These are phyloP conservation scores for Posidonia australis DNA, from an alignment of 106 monocot genomes.

Conservation along the genomic window DNA sequence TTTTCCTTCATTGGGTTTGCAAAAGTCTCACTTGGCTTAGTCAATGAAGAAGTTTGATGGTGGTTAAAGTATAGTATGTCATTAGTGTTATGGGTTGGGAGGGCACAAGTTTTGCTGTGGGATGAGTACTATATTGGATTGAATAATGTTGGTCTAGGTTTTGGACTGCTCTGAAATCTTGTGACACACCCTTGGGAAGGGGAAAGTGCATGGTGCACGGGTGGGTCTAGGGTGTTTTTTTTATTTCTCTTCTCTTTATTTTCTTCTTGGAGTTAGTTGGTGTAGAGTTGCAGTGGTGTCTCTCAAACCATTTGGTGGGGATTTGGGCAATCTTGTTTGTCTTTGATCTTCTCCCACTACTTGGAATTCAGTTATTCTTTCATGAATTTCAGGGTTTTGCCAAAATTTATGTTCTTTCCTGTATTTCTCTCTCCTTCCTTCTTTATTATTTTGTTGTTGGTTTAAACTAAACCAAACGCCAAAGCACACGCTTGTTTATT, in stretches of 20 bases:
- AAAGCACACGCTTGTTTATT: too few relatives aligned
- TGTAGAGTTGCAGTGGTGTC: too few relatives aligned
- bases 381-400: too few relatives aligned
- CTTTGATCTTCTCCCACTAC: background rate
- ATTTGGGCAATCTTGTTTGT: background rate
- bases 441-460: too few relatives aligned
- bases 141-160: background rate
- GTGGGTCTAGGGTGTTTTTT: background rate
- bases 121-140: background rate
- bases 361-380: too few relatives aligned
- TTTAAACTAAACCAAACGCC: too few relatives aligned
- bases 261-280: too few relatives aligned
- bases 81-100: background rate
- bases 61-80: background rate
- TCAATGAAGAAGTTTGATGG: background rate
- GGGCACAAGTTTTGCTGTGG: background rate
- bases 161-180: background rate
- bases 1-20: background rate
- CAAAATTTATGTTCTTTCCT: too few relatives aligned
- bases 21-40: background rate
- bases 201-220: background rate
- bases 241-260: background rate
- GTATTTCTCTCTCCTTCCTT: too few relatives aligned
- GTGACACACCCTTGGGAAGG: background rate
- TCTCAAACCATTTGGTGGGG: background rate